Evolutionary conservation across 148 eudicot genomes (phyloP).

Genomic region (Fagopyrum esculentum): DNA sequence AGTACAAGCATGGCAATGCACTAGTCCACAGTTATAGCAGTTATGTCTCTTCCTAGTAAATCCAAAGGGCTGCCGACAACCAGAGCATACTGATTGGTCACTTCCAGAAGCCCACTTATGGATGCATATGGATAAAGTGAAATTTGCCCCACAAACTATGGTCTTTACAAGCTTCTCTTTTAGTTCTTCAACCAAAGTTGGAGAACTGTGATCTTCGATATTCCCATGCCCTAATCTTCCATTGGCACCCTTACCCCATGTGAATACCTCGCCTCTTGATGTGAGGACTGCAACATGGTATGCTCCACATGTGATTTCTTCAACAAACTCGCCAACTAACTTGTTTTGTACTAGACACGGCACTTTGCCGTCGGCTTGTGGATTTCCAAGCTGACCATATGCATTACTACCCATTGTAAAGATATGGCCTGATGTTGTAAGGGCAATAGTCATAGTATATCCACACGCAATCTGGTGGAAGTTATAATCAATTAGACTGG

Average conservation of each 20-base stretch:
- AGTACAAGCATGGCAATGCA: conserved; percentile 35
- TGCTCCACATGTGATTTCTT: conserved; percentile 33
- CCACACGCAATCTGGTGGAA: conserved; percentile 33
- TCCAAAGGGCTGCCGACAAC: conserved; percentile 33
- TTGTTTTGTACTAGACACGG: conserved; percentile 32
- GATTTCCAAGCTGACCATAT: conserved; percentile 36
- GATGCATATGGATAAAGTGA: conserved; percentile 30
- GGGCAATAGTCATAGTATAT: conserved; percentile 25
- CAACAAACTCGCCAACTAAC: conserved; percentile 33
- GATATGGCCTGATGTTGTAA: conserved; percentile 34
- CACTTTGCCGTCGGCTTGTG: conserved; percentile 24
- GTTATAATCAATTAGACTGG: conserved; percentile 28
- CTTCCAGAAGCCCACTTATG: conserved; percentile 39
- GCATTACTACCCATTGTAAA: conserved; percentile 29
- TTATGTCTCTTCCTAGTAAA: conserved; percentile 37
- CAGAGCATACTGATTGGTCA: conserved; percentile 34
- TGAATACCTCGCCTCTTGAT: conserved; percentile 30
- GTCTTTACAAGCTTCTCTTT: conserved; percentile 30
- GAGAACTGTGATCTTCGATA: conserved; percentile 23
- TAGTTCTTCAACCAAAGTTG: conserved; percentile 32
- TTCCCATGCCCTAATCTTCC: conserved; percentile 42
- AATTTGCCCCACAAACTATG: conserved; percentile 34
- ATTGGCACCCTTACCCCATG: conserved; percentile 38
- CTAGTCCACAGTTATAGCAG: conserved; percentile 37
- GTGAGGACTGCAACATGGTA: conserved; percentile 35